phyloP scores from a whole-genome alignment of 2,329 filamentous ascomycete genomes.

The Penicillium sp. region DNA sequence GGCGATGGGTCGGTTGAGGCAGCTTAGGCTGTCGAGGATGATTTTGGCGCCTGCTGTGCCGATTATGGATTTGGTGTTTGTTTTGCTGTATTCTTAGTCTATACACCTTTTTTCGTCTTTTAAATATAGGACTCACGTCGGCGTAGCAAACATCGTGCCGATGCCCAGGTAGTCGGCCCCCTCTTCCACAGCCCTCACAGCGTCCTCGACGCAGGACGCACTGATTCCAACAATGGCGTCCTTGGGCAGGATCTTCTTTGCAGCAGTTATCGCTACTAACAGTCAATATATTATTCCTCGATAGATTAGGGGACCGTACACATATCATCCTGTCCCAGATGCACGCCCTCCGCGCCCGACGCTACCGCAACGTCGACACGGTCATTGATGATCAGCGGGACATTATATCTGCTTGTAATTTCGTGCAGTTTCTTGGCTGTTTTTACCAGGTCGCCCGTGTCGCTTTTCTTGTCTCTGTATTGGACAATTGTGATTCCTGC shows the following conservation, averaged over 20 bases:
- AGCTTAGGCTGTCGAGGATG: slow-evolving; percentile 60
- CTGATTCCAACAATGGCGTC: slow-evolving; percentile 85
- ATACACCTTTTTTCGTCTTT: background rate
- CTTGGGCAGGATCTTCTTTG: slow-evolving; percentile 68
- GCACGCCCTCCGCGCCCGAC: slow-evolving; percentile 83
- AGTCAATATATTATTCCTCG: background rate
- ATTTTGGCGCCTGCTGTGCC: slow-evolving; percentile 66
- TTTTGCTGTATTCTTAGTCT: slow-evolving; percentile 58
- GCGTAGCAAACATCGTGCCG: slow-evolving; percentile 81
- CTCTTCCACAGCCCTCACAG: slow-evolving; percentile 63
- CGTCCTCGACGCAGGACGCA: slow-evolving; percentile 70
- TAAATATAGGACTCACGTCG: slow-evolving; percentile 57
- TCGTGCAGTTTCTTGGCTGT: slow-evolving; percentile 67
- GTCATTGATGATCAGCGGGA: slow-evolving; percentile 91
- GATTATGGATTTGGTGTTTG: slow-evolving; percentile 78
- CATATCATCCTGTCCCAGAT: slow-evolving; percentile 93
- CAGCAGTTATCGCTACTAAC: slow-evolving; percentile 41
- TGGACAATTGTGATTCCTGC: slow-evolving; percentile 75
- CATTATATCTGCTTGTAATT: slow-evolving; percentile 61
- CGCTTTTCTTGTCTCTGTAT: slow-evolving; percentile 81
- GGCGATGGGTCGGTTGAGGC: slow-evolving; percentile 37
- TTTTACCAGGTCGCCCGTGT: slow-evolving; percentile 67
- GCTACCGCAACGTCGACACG: slow-evolving; percentile 84
- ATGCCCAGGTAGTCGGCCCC: slow-evolving; percentile 92
- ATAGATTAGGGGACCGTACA: slow-evolving; percentile 45